phyloP scores from a whole-genome alignment of 106 monocot genomes.

The Dendrobium officinale region DNA sequence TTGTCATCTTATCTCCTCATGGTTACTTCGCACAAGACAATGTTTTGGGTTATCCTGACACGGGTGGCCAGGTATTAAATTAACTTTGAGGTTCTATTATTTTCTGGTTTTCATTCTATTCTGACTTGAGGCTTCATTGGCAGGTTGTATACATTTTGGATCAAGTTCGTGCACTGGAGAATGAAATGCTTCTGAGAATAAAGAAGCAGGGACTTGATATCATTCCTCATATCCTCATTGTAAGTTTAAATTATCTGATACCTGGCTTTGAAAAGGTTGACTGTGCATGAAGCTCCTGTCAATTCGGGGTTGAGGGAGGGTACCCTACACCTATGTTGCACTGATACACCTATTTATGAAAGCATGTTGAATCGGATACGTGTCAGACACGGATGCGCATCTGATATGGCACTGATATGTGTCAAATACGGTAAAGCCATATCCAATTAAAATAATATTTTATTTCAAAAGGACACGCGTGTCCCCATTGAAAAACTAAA shows the following conservation, averaged over 20 bases:
- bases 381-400: too few species aligned
- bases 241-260: slow-evolving; percentile 17
- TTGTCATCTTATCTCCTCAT: slow-evolving; percentile 66
- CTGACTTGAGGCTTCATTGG: not conserved
- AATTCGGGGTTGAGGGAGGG: too few species aligned
- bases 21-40: slow-evolving; percentile 75
- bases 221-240: slow-evolving; percentile 35
- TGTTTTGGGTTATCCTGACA: slow-evolving; percentile 69
- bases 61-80: slow-evolving; percentile 57
- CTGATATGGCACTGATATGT: too few species aligned
- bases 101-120: not conserved
- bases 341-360: too few species aligned
- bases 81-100: not conserved
- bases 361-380: too few species aligned
- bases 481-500: too few species aligned
- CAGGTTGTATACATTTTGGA: slow-evolving; percentile 85
- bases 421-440: too few species aligned
- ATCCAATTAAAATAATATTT: too few species aligned
- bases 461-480: too few species aligned
- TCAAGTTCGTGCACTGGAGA: slow-evolving; percentile 74
- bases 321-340: too few species aligned
- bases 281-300: too few species aligned
- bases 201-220: slow-evolving; percentile 84
- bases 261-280: not conserved
- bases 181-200: slow-evolving; percentile 75